These are phyloP conservation scores for Annona squamosa DNA, from an alignment of 164 flowering plant species.

Conservation along the genomic window DNA sequence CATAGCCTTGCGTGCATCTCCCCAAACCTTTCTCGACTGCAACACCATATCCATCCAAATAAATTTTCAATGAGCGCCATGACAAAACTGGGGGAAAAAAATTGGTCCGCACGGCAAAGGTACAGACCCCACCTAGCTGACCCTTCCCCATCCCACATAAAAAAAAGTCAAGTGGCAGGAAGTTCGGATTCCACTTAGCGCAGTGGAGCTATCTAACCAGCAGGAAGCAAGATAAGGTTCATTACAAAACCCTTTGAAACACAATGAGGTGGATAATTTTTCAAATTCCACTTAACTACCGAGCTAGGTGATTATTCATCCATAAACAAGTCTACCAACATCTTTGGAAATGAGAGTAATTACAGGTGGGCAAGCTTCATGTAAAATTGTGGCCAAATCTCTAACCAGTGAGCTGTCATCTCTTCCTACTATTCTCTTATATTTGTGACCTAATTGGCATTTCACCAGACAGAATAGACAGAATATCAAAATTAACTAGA, in stretches of 20 bases:
- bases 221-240: too few species aligned
- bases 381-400: too few species aligned
- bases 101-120: not conserved
- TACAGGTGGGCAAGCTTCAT: too few species aligned
- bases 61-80: not conserved
- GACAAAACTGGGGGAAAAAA: not conserved
- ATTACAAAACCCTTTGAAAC: too few species aligned
- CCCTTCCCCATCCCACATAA: not conserved
- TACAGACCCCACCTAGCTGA: not conserved
- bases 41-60: slow-evolving; percentile 1
- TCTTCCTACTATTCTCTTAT: not conserved
- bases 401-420: too few species aligned
- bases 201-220: too few species aligned
- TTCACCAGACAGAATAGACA: not conserved
- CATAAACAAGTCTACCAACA: too few species aligned
- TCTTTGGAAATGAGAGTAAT: too few species aligned
- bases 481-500: not conserved
- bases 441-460: not conserved
- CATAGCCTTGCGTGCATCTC: slow-evolving; percentile 72
- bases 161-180: not conserved
- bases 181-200: not conserved
- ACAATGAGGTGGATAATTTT: too few species aligned
- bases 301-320: too few species aligned
- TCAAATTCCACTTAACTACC: too few species aligned
- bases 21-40: slow-evolving; percentile 73